A percentile compares a stretch with the other conserved stretches of the same genome.
These are phyloP conservation scores for Calamus simplicifolius DNA, from an alignment of 176 grass and related monocot genomes.

Conservation along the genomic window DNA sequence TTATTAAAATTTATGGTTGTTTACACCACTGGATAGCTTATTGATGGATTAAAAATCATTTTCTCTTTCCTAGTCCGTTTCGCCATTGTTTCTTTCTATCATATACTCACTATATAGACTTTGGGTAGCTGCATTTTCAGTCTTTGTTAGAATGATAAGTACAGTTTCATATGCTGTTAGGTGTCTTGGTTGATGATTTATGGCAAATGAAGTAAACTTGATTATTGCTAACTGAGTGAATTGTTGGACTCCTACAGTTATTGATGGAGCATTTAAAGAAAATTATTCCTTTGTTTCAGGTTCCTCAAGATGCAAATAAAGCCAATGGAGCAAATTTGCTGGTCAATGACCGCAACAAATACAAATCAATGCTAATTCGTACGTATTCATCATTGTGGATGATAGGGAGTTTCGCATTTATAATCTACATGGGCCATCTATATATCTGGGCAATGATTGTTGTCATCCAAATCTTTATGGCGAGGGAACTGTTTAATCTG, in stretches of 20 bases:
- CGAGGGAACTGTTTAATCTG: constrained; percentile 88
- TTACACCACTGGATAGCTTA: too few relatives aligned
- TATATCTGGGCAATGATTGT: constrained; percentile 99
- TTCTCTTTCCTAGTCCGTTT: too few relatives aligned
- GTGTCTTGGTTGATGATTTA: too few relatives aligned
- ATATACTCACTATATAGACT: too few relatives aligned
- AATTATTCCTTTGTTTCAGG: constrained; percentile 30
- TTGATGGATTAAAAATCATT: too few relatives aligned
- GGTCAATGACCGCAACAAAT: constrained; percentile 86
- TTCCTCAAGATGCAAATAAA: constrained; percentile 52
- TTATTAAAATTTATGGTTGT: too few relatives aligned
- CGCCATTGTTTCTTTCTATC: too few relatives aligned
- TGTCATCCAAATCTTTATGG: constrained; percentile 98
- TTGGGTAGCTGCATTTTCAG: too few relatives aligned
- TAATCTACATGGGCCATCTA: constrained; percentile 91
- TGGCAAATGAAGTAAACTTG: too few relatives aligned
- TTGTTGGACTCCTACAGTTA: background rate
- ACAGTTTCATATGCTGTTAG: too few relatives aligned
- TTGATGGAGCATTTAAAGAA: constrained; percentile 6
- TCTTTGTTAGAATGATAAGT: too few relatives aligned
- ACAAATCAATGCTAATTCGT: constrained; percentile 97
- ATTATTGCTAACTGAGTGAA: too few relatives aligned
- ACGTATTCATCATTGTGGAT: constrained; percentile 96
- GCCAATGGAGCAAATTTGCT: constrained; percentile 60
- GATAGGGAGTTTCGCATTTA: constrained; percentile 65